phyloP scores from a whole-genome alignment of 148 eudicot genomes.

The Rhododendron simsii region DNA sequence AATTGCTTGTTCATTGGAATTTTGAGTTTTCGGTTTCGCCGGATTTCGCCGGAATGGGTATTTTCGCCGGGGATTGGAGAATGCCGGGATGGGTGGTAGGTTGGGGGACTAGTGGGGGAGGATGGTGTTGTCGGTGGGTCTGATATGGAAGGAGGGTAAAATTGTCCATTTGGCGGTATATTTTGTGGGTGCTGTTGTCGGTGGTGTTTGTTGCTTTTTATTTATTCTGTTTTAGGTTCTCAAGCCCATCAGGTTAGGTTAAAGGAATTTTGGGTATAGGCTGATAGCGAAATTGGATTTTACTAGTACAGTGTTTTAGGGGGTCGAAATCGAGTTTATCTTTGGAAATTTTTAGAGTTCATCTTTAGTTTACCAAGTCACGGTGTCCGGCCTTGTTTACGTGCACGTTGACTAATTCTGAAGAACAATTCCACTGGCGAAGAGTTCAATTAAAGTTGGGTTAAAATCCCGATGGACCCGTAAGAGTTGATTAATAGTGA shows the following conservation, averaged over 20 bases:
- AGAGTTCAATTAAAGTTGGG: not conserved
- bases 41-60: not conserved
- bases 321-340: not conserved
- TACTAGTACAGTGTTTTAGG: not conserved
- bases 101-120: not conserved
- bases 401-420: not conserved
- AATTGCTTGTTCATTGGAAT: not conserved
- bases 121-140: slow-evolving; percentile 1
- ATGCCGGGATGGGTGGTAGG: not conserved
- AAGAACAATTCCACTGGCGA: not conserved
- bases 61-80: not conserved
- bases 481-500: not conserved
- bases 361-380: not conserved
- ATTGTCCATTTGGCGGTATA: not conserved
- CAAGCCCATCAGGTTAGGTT: not conserved
- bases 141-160: not conserved
- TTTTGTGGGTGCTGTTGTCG: not conserved
- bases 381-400: not conserved
- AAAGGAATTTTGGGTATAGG: not conserved
- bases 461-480: not conserved
- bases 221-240: not conserved
- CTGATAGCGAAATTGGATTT: not conserved
- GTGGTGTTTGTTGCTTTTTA: not conserved
- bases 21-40: not conserved
- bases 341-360: not conserved